Evolutionary conservation across 129 eudicot genomes (phyloP).

Genomic region (Logfia minima): DNA sequence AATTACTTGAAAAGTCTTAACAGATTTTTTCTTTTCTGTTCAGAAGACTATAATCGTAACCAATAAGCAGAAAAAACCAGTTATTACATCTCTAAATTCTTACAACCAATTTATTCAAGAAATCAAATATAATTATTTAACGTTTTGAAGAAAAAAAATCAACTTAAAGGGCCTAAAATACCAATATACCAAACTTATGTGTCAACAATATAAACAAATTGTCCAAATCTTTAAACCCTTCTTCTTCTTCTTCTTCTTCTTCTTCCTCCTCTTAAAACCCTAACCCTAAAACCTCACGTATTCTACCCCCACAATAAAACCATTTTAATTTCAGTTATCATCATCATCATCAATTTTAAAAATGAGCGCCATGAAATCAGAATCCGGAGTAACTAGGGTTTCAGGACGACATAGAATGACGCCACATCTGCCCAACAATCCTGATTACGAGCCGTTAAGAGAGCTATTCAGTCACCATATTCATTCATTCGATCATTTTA

Average conservation of each 20-base stretch:
- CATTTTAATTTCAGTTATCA: background rate
- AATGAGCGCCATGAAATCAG: constrained; percentile 23
- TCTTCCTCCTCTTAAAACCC: constrained; percentile 28
- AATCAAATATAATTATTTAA: background rate
- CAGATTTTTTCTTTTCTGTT: no score
- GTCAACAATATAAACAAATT: constrained; percentile 15
- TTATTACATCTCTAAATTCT: background rate
- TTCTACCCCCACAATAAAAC: background rate
- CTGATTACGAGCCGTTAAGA: constrained; percentile 52
- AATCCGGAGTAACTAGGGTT: constrained; percentile 7
- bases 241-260: constrained; percentile 8
- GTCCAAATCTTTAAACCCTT: constrained; percentile 17
- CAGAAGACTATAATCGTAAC: no score
- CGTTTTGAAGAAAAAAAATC: background rate
- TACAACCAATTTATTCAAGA: background rate
- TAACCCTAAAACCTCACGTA: constrained; percentile 20
- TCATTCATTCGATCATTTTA: constrained; percentile 73
- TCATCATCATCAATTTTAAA: background rate
- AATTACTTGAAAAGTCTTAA: no score
- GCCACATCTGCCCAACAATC: constrained; percentile 49
- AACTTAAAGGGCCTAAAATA: constrained; percentile 11
- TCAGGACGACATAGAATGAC: constrained; percentile 32
- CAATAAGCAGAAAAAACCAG: no score
- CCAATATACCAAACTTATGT: background rate
- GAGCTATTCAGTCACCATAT: constrained; percentile 87